phyloP scores from a whole-genome alignment of 73 alveolate species.

The Paramecium sexaurelia region DNA sequence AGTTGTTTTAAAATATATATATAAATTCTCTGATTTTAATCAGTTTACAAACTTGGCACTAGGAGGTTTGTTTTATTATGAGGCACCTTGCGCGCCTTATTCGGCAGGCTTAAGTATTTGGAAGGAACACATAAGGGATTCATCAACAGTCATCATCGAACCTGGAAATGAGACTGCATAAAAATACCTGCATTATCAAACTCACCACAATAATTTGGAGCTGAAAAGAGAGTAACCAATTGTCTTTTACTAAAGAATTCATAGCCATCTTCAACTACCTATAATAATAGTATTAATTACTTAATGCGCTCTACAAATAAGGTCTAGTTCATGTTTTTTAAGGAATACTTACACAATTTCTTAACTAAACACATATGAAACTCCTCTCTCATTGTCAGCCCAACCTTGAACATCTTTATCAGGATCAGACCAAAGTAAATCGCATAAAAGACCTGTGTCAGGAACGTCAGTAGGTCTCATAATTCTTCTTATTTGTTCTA shows the following conservation, averaged over 20 bases:
- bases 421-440: constrained; percentile 98
- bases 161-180: constrained; percentile 59
- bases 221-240: constrained; percentile 98
- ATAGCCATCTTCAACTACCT: constrained; percentile 99
- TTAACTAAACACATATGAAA: constrained; percentile 87
- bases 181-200: constrained; percentile 90
- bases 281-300: constrained; percentile 51
- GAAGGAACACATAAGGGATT: constrained; percentile 96
- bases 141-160: constrained; percentile 99
- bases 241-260: constrained; percentile 97
- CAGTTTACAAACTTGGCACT: constrained; percentile 66
- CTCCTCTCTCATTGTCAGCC: constrained; percentile 98
- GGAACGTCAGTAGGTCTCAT: constrained; percentile 99
- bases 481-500: constrained; percentile 94
- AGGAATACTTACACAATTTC: constrained; percentile 88
- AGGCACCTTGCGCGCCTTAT: constrained; percentile 58
- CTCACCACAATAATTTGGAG: constrained; percentile 99
- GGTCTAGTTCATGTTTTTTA: constrained; percentile 91
- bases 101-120: constrained; percentile 97
- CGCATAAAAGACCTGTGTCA: constrained; percentile 98
- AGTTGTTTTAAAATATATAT: not conserved
- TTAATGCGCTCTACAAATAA: constrained; percentile 96
- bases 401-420: constrained; percentile 95
- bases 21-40: constrained; percentile 11
- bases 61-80: constrained; percentile 55